Base-by-base conservation (phyloP, 495 filamentous ascomycete genomes). In the Penicillium cataractarum region DNA sequence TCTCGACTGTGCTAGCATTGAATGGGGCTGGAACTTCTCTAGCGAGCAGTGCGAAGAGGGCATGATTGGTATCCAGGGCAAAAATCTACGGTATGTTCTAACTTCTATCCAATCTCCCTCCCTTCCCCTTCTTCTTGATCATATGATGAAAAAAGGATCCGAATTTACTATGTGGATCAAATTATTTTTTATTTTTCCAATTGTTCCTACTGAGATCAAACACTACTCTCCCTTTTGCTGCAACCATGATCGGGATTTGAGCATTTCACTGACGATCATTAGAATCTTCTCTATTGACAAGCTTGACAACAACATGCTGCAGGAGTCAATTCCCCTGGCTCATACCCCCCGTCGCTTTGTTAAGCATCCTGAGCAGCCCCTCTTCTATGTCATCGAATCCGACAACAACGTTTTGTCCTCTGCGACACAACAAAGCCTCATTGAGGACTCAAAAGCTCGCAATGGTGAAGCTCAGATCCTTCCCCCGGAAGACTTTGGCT, bases 21-120 rank as follows among this genome's bases (percentile, higher is more conserved):
- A 96, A 70, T 97, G 91, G 82, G 94, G 91, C 22, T 96, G 93
- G 89, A 97, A 90, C 66, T 97, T 99, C 67, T 95, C 90, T 67
- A 97, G 92, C 67, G 92, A 97, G 76, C 89, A 95, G 69, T 96
- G 92, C 65, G 82, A 88, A 15, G 93, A 97, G 76, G 94, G 95
- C 24, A 93, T 99, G 89, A 93, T 98, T 37, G 93, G 93, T 56
- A 94, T 99, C 56, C 91, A 97, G 74, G 92, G 88, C 29, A 87
- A 93, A 70, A 96, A 90, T 73, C 80, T 99, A 21, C 82, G 92
- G 92, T 96, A 85, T 74, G 91, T 87, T 19, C 54, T 31, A n/a
- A 55, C 31, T 37, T 57, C 21, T 57, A 59, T 21, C 44, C 15
- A 13, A 24, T 65, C 15, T 65, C 64, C 31, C 54, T 52, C 40